Base-by-base conservation (phyloP, 495 filamentous ascomycete genomes). In the Cercophora sp. region DNA sequence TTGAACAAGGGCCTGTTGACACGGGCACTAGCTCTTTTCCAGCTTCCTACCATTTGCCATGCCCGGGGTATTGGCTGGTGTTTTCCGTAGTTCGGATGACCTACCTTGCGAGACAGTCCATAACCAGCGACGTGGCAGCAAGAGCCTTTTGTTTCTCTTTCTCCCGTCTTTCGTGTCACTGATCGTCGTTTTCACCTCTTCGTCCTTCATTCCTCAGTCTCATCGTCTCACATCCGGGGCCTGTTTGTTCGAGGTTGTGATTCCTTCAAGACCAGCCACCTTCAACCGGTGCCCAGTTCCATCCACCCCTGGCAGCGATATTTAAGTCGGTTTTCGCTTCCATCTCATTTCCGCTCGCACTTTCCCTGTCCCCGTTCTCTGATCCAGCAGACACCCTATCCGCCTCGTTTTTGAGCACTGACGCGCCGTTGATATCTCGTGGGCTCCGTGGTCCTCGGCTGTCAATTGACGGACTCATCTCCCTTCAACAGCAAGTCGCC, bases 21-120 rank as follows among this genome's bases (percentile, higher is more conserved):
- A n/a, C 37, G 18, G 37, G 37, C 37, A 41, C 37, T 41, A 41
- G 37, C 18, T 32, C 29, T 50, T 18, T 23, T 45, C 22, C 26
- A 11, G 11, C 16, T 24, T 45, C 41, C 41, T 32, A 13, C 8
- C 8, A 6, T 11, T n/a, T 11, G 13, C 41, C 20, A 45, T 23
- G 13, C 24, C 19, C 29, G 41, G 9, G 29, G 34, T 32, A 50
- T 50, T 27, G 26, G 41, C 26, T 23, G 41, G 41, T 45, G 41
- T 41, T 9, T 41, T 41, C 37, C 37, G 37, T 45, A 20, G 41
- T 25, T 45, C 41, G 41, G 24, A 45, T 26, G 24, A 26, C 41
- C 20, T n/a, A 8, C 20, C 37, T 41, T 41, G 11, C 16, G 9
- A 27, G 20, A 25, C 41, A 23, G 24, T 23, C 41, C 18, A 16